Base-by-base conservation (phyloP, 2,329 filamentous ascomycete species). In the Beauveria medogensis region DNA sequence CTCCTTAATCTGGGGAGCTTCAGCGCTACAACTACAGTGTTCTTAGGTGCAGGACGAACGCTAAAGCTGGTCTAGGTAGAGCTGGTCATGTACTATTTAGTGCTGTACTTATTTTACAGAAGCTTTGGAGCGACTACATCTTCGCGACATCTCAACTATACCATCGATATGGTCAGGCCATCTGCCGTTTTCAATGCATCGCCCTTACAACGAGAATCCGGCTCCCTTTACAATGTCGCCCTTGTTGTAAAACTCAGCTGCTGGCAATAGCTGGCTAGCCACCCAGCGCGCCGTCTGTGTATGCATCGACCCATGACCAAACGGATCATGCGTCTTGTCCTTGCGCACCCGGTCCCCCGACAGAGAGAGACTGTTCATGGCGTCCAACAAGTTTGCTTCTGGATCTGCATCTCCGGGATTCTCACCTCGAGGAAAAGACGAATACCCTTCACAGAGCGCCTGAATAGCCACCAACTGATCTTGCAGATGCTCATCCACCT, bases 381-480 rank as follows among this genome's bases (percentile, higher is more conserved):
- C 68, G 60, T 72, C 69, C 26, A 66, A 67, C 55, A 12, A 62
- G 43, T 16, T 66, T 63, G 41, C 61, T 54, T n/a, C 63, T 60
- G 24, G 60, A 34, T 58, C 46, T 1, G 47, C 51, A 3, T 66
- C 65, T 8, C 61, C 65, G 7, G 66, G 61, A 9, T 55, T 26
- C 1, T 64, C 66, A 40, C 68, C 65, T 56, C 73, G 66, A 12
- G 73, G 75, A 61, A 83, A 79, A 3, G 74, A 78, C 12, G 82
- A 82, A 55, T 68, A 73, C 0, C 81, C 83, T 14, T 78, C 74
- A 1, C 82, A 80, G 10, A 87, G 71, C 4, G 81, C 80, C 69
- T 87, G 84, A 66, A 86, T 85, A 20, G 83, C 73, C 3, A 86
- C 72, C 26, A 87, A 66, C 69, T 87, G 84, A 69, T 87, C 85